Evolutionary conservation across 1,284 basidiomycete species (phyloP).

Genomic region (Melampsora larici-populina): DNA sequence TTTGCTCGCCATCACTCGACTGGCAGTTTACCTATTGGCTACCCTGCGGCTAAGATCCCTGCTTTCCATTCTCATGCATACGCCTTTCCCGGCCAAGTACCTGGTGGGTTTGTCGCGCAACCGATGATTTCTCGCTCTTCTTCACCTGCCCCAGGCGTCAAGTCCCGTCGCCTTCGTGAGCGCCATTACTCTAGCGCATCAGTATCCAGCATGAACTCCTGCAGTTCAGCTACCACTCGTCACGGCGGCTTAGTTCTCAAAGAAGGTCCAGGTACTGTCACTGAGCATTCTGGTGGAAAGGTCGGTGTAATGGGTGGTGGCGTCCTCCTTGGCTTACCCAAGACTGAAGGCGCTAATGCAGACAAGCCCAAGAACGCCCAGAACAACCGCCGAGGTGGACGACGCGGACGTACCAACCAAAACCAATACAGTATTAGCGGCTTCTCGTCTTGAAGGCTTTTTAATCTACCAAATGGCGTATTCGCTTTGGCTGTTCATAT

Average conservation of each 20-base stretch:
- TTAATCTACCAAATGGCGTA: too few species aligned
- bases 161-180: neutral
- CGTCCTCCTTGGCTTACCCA: conserved; percentile 49
- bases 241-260: conserved; percentile 27
- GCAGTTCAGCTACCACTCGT: neutral
- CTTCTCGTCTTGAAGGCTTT: too few species aligned
- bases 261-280: conserved; percentile 45
- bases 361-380: too few species aligned
- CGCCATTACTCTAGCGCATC: conserved; percentile 19
- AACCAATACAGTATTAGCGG: too few species aligned
- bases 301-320: conserved; percentile 52
- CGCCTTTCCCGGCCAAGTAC: neutral
- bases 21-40: conserved; percentile 7
- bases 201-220: conserved; percentile 11
- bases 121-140: neutral
- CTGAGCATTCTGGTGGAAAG: conserved; percentile 52
- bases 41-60: neutral
- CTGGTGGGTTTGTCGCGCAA: neutral
- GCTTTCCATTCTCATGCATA: neutral
- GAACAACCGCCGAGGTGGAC: too few species aligned
- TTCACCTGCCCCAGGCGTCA: conserved; percentile 2
- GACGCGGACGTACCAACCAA: too few species aligned
- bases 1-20: conserved; percentile 24
- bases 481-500: too few species aligned
- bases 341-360: neutral